A percentile compares a stretch with the other conserved stretches of the same genome.
Conservation (phyloP, 306 rosid genomes). For the Vigna reflexopilosa region DNA sequence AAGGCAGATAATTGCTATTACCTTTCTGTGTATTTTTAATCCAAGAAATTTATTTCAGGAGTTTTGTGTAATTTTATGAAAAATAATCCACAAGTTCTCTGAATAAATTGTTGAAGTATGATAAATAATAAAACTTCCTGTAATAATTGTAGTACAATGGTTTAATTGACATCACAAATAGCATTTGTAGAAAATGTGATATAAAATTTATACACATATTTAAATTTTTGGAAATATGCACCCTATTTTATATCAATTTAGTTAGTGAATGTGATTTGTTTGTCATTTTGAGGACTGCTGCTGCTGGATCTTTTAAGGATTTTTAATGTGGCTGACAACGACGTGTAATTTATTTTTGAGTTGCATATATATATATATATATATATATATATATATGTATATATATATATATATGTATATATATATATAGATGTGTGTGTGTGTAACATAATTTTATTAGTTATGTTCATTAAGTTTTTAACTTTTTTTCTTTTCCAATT, state of each 20-base stretch:
- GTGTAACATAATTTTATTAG: constrained; percentile 1
- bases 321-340: background rate
- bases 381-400: too few relatives aligned
- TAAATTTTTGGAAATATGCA: constrained; percentile 4
- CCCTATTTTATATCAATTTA: background rate
- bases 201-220: constrained; percentile 5
- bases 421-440: too few relatives aligned
- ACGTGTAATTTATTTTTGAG: constrained; percentile 28
- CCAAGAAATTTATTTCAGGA: background rate
- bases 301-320: background rate
- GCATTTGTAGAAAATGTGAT: background rate
- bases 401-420: background rate
- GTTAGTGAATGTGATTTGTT: constrained; percentile 21
- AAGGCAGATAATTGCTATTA: background rate
- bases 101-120: background rate
- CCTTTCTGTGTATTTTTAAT: constrained; percentile 12
- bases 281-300: constrained; percentile 12
- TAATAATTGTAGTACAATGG: background rate
- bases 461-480: background rate
- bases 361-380: background rate
- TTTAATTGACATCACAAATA: constrained; percentile 7
- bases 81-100: constrained; percentile 10
- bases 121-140: background rate
- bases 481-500: background rate
- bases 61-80: background rate